These are phyloP conservation scores for Gleditsia sinensis DNA, from an alignment of 306 rosid genomes.

Conservation along the genomic window DNA sequence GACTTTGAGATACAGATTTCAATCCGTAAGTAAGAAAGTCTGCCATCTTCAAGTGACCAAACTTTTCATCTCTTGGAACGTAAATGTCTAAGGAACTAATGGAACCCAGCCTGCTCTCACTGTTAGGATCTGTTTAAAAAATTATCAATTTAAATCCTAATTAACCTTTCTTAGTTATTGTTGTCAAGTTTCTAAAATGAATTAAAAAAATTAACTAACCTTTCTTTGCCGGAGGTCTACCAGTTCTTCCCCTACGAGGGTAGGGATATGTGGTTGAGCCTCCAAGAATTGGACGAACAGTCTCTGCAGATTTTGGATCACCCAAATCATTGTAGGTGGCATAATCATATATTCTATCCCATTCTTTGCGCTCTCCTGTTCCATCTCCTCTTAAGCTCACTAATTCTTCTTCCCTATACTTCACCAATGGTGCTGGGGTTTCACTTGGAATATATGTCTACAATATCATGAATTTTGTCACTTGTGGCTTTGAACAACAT, in stretches of 20 bases:
- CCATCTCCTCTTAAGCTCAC: constrained; percentile 60
- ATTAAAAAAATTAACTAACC: constrained; percentile 41
- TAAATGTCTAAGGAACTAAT: constrained; percentile 24
- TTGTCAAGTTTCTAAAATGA: too few relatives aligned
- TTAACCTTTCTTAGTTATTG: too few relatives aligned
- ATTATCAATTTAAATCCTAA: too few relatives aligned
- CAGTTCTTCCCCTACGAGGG: constrained; percentile 87
- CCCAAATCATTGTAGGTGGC: too few relatives aligned
- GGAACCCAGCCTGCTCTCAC: constrained; percentile 38
- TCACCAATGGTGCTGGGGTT: constrained; percentile 49
- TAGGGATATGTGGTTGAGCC: constrained; percentile 63
- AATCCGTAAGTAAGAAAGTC: constrained; percentile 59
- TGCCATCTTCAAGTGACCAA: constrained; percentile 60
- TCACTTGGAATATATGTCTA: constrained; percentile 62
- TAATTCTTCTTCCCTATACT: constrained; percentile 52
- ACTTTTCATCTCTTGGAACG: constrained; percentile 62
- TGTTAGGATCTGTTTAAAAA: constrained; percentile 40
- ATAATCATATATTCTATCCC: constrained; percentile 70
- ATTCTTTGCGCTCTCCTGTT: constrained; percentile 55
- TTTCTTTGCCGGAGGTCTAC: constrained; percentile 47
- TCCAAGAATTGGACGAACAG: constrained; percentile 63
- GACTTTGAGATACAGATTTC: constrained; percentile 48
- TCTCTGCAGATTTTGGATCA: constrained; percentile 26
- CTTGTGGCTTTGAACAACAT: not conserved
- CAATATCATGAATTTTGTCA: not conserved